Evolutionary conservation across 164 flowering plant genomes (phyloP).

Genomic region (Vitis cinerea): DNA sequence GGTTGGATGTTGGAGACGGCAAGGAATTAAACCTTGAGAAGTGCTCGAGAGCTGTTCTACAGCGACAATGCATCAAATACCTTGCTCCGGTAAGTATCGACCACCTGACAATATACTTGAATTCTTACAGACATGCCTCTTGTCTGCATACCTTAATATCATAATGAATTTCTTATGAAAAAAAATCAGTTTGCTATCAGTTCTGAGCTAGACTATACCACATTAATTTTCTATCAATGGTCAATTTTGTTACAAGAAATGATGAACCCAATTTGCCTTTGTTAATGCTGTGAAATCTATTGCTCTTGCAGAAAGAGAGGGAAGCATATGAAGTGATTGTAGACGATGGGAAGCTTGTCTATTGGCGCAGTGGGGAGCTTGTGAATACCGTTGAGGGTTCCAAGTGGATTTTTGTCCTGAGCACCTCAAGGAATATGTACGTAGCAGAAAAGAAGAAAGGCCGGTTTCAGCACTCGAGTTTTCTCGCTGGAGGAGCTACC

Average conservation of each 20-base stretch:
- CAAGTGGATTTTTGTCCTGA: conserved; percentile 81
- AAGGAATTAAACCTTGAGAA: conserved; percentile 53
- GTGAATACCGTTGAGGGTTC: conserved; percentile 47
- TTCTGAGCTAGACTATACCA: too few relatives aligned
- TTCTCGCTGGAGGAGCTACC: conserved; percentile 73
- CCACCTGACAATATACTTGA: background rate
- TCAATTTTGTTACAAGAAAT: too few relatives aligned
- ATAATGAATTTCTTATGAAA: too few relatives aligned
- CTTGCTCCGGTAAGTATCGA: conserved; percentile 65
- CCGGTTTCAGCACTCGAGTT: conserved; percentile 79
- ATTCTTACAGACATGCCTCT: too few relatives aligned
- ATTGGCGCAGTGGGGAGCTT: conserved; percentile 38
- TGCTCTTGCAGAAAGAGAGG: conserved; percentile 60
- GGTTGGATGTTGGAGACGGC: conserved; percentile 83
- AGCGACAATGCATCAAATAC: conserved; percentile 71
- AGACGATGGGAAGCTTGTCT: conserved; percentile 58
- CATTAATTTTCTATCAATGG: too few relatives aligned
- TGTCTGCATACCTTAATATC: too few relatives aligned
- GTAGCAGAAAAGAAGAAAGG: conserved; percentile 80
- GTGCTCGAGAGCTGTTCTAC: conserved; percentile 50
- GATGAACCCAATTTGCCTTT: too few relatives aligned
- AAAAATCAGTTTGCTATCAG: too few relatives aligned
- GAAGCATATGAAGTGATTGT: conserved; percentile 64
- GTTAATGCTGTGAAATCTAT: too few relatives aligned
- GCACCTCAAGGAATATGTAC: conserved; percentile 59